Conservation (phyloP, 129 eudicot genomes). For the Escallonia rubra region DNA sequence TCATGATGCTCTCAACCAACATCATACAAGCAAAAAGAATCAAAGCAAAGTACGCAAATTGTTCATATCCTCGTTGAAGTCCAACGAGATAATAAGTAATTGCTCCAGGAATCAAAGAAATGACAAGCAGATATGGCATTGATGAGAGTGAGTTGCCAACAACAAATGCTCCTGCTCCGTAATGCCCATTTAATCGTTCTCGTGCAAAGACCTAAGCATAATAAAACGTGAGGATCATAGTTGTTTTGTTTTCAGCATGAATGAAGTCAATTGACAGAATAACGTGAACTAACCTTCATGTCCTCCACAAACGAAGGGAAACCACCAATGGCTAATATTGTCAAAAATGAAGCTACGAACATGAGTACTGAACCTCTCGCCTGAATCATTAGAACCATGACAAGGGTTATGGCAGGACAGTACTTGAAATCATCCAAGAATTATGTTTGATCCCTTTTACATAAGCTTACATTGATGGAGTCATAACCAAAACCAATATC, state of each 20-base stretch:
- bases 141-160: constrained; percentile 30
- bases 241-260: no score
- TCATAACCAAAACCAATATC: constrained; percentile 35
- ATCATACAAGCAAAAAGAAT: constrained; percentile 33
- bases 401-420: not conserved
- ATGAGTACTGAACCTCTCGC: constrained; percentile 44
- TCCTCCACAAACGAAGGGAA: constrained; percentile 58
- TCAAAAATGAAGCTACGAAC: constrained; percentile 39
- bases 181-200: constrained; percentile 45
- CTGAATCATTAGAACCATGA: constrained; percentile 31
- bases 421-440: not conserved
- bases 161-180: constrained; percentile 35
- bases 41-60: constrained; percentile 28
- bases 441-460: not conserved
- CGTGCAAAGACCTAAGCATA: constrained; percentile 23
- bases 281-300: constrained; percentile 27
- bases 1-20: constrained; percentile 59
- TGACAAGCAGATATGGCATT: constrained; percentile 13
- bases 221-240: not conserved
- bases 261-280: no score
- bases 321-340: constrained; percentile 45
- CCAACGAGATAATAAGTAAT: constrained; percentile 15
- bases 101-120: constrained; percentile 26
- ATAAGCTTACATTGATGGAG: constrained; percentile 54
- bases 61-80: constrained; percentile 10